Percentiles rank a stretch among this genome's conserved stretches.
phyloP scores from a whole-genome alignment of 2,329 filamentous ascomycete genomes.

The Penicillium rolfsii region DNA sequence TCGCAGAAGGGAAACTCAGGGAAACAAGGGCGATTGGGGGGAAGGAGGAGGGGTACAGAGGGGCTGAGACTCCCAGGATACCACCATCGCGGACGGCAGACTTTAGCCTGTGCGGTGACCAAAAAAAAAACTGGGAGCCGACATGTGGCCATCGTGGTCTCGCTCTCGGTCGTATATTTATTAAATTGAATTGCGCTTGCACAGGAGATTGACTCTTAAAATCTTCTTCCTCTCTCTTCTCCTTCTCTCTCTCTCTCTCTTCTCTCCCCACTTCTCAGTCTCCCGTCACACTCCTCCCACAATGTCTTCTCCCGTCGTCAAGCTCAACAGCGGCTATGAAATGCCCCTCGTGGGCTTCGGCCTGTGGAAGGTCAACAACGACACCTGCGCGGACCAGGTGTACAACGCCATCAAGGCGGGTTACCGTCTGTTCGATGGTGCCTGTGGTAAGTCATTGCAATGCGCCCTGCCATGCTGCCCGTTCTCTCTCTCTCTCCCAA shows the following conservation, averaged over 20 bases:
- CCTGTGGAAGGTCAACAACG: constrained; percentile 81
- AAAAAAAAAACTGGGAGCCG: neutral
- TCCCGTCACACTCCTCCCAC: constrained; percentile 1
- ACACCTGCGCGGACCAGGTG: constrained; percentile 72
- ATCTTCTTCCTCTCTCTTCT: neutral
- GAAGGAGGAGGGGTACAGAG: neutral
- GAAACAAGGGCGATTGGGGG: too few relatives aligned
- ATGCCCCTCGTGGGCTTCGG: constrained; percentile 52
- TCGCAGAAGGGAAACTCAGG: too few relatives aligned
- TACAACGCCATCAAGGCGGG: constrained; percentile 71
- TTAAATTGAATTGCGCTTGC: constrained; percentile 7
- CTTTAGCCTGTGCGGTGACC: constrained; percentile 11
- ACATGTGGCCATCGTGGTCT: neutral
- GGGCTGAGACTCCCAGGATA: neutral
- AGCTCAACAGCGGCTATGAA: constrained; percentile 34
- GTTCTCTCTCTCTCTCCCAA: neutral
- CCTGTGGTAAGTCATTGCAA: constrained; percentile 53
- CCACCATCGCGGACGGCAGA: neutral
- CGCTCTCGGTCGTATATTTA: neutral
- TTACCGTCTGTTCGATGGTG: constrained; percentile 64
- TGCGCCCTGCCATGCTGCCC: neutral
- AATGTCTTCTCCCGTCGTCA: constrained; percentile 34
- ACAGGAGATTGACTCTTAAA: neutral
- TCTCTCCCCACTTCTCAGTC: neutral
- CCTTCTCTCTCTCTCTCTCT: neutral